Evolutionary conservation across 768 basidiomycete genomes (phyloP).

Genomic region (Leccinum fibrillosum): DNA sequence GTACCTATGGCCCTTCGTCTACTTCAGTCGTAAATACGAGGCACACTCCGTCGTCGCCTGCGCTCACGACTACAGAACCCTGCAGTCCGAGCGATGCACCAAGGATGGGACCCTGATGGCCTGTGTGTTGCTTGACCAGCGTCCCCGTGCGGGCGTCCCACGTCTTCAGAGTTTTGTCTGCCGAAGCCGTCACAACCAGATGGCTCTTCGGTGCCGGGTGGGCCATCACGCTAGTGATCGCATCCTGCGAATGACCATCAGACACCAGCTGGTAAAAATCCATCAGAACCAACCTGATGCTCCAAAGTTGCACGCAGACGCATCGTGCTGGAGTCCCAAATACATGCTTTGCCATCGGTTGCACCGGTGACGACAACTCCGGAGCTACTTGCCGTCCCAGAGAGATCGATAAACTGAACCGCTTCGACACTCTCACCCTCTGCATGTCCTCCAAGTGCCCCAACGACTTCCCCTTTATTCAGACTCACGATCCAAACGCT

Average conservation of each 20-base stretch:
- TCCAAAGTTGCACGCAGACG: constrained; percentile 75
- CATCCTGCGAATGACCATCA: constrained; percentile 55
- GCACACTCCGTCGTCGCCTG: constrained; percentile 86
- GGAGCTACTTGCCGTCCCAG: constrained; percentile 49
- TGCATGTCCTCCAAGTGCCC: constrained; percentile 75
- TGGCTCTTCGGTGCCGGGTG: constrained; percentile 75
- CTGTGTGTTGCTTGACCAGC: constrained; percentile 74
- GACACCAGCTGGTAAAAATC: not conserved
- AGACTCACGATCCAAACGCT: constrained; percentile 86
- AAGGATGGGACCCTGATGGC: constrained; percentile 77
- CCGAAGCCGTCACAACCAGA: constrained; percentile 81
- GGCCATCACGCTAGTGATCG: constrained; percentile 74
- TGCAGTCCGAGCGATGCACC: constrained; percentile 67
- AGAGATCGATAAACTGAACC: constrained; percentile 77
- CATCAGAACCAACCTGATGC: constrained; percentile 62
- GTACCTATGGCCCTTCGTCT: constrained; percentile 9
- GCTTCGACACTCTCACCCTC: constrained; percentile 89
- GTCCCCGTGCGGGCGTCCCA: constrained; percentile 91
- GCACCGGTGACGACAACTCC: constrained; percentile 76
- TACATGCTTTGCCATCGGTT: constrained; percentile 90
- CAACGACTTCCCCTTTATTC: constrained; percentile 79
- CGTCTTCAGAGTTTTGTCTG: constrained; percentile 81
- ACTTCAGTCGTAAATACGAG: constrained; percentile 72
- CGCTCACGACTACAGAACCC: constrained; percentile 78
- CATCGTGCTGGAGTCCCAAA: constrained; percentile 93